Evolutionary conservation across 371 early-diverging fungal genomes (phyloP), one percentile per base, ranked within the genome.

Genomic region (Mucor sp.): DNA sequence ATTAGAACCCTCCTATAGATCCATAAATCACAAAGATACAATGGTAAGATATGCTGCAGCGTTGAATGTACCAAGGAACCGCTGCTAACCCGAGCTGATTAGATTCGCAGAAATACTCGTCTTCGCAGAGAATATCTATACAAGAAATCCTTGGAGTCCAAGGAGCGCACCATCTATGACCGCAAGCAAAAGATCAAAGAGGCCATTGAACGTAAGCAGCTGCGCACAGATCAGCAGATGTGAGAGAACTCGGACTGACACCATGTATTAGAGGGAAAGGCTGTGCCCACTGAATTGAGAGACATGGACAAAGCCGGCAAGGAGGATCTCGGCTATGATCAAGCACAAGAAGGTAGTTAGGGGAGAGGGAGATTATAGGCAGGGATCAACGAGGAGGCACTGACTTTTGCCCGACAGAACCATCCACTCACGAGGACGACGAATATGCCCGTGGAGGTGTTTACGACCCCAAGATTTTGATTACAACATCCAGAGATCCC

Each of bases 401-500:
- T 28, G 6, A 28, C 27, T 39, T 6, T 63, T 6, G 6, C 30
- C 2, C 30, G 2, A 30, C 74, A 93, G 90, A 65, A 6, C 91
- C 92, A 50, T 85, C 89, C 4, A 88, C 90, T 11, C 95, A 97
- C 71, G 89, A 92, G 60, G 99, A 99, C 79, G 98, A 99, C 72
- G 99, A 99, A 86, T 99, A 99, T 78, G 91, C 97, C 19, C 87
- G 89, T 25, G 97, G 97, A 19, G 98, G 98, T 57, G 87, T 92
- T 23, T 88, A 81, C 62, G 98, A 98, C 70, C 98, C 99, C 58
- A 99, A 98, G 74, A 88, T 99, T 14, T 79, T 99, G 27, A 94
- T 99, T 48, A 99, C 99, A 19, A 99, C 99, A 12, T 98, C 98
- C 17, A 88, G 99, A 66, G 97, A 97, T 72, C 99, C 99, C 14